Percentiles rank a stretch among this genome's conserved stretches.
Conservation (phyloP, 1,284 basidiomycete genomes). For the Ceratobasidium sp. region DNA sequence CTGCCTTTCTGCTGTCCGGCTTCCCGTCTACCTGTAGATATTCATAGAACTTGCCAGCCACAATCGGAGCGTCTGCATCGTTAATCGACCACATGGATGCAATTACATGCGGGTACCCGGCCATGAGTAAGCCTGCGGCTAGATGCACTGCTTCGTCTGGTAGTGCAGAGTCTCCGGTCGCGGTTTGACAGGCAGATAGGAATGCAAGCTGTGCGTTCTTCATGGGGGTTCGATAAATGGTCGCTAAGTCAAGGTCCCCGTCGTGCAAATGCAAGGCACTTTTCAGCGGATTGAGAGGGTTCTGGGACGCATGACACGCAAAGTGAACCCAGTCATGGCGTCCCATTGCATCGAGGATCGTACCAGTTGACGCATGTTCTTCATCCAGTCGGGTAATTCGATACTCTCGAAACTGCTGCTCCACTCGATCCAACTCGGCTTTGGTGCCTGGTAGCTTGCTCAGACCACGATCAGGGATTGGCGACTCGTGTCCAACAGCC, state of each 20-base stretch:
- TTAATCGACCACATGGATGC: conserved; percentile 18
- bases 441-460: too few relatives aligned
- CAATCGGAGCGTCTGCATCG: not conserved
- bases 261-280: conserved; percentile 1
- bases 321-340: not conserved
- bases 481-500: too few relatives aligned
- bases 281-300: not conserved
- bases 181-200: conserved; percentile 18
- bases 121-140: conserved; percentile 45
- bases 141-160: conserved; percentile 47
- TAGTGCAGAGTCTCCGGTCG: conserved; percentile 40
- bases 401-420: too few relatives aligned
- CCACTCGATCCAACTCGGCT: too few relatives aligned
- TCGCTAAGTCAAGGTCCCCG: not conserved
- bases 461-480: too few relatives aligned
- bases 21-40: too few relatives aligned
- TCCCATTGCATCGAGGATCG: not conserved
- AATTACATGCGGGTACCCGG: conserved; percentile 39
- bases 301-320: not conserved
- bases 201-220: conserved; percentile 4
- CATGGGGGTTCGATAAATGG: not conserved
- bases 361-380: not conserved
- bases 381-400: not conserved
- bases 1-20: not conserved
- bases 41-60: not conserved